Evolutionary conservation across 2,329 filamentous ascomycete genomes (phyloP).

Genomic region (Alternaria viburni): DNA sequence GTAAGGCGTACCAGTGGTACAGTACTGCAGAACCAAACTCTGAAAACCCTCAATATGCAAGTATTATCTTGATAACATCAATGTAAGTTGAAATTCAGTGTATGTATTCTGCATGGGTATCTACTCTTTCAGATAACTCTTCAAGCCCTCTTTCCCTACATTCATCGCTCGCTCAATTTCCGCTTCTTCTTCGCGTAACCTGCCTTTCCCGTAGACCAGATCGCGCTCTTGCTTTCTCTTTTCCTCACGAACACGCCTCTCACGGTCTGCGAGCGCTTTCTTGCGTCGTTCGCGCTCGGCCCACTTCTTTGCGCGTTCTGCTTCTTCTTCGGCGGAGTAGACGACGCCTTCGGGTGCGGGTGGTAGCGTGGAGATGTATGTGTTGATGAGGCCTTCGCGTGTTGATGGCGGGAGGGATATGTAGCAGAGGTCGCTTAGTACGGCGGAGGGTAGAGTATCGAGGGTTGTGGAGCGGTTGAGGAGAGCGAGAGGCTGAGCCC

Average conservation of each 20-base stretch:
- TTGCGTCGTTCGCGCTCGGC: conserved; percentile 59
- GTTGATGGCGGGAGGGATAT: conserved; percentile 67
- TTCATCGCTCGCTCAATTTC: conserved; percentile 73
- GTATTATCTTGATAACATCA: not conserved
- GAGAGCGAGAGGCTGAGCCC: conserved; percentile 61
- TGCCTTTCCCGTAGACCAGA: conserved; percentile 65
- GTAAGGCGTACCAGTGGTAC: not conserved
- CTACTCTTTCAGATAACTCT: conserved; percentile 61
- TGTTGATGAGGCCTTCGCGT: conserved; percentile 70
- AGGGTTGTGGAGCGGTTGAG: conserved; percentile 67
- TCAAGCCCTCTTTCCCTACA: conserved; percentile 69
- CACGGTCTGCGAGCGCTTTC: conserved; percentile 70
- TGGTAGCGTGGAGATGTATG: conserved; percentile 69
- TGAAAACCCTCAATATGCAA: not conserved
- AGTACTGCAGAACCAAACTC: not conserved
- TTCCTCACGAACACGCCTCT: conserved; percentile 67
- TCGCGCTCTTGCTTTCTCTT: conserved; percentile 66
- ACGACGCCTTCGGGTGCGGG: conserved; percentile 59
- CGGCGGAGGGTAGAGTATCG: conserved; percentile 64
- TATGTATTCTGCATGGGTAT: conserved; percentile 3
- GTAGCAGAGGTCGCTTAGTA: conserved; percentile 73
- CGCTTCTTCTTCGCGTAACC: conserved; percentile 69
- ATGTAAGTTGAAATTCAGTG: not conserved
- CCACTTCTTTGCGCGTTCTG: conserved; percentile 52
- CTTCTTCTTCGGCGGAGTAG: conserved; percentile 58